Base-by-base conservation (phyloP, 1,139 yeast genomes). In the Sugiyamaella xylanicola region DNA sequence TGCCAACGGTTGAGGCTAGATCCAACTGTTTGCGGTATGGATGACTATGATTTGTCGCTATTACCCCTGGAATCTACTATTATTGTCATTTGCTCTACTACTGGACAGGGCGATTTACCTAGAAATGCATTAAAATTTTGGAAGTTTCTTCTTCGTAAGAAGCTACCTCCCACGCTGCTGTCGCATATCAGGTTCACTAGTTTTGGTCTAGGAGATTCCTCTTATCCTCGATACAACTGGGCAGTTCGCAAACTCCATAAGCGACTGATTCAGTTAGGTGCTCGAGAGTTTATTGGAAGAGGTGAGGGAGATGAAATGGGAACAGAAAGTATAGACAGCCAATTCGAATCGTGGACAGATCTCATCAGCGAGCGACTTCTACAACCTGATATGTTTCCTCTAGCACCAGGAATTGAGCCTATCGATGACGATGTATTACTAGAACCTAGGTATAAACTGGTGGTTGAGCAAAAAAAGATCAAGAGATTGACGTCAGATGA, bases 51-150 rank as follows among this genome's bases (percentile, higher is more conserved):
- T 42, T 2, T 43, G 2, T 41, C 48, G 16, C 25, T 15, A 32
- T 21, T 49, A 19, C 36, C 53, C 4, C 35, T 16, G 16, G 47
- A 49, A 36, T 42, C 53, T 2, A 36, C 36, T 7, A 74, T 90
- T 45, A 77, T 92, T 3, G 74, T 92, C 0, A 68, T 93, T 4
- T 87, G 95, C 66, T 85, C 97, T 1, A 93, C 99, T 0, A 87
- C 96, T 0, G 99, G 98, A 2, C 98, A 93, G 70, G 99, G 99
- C 16, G 97, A 87, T 61, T 71, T 93, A 32, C 99, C 99, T 0
- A 72, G 87, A 49, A 89, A 90, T 67, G 86, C 87, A 1, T 76
- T 78, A 60, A 78, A 77, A 56, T 82, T 92, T 60, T 87, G 96
- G 95, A 78, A 79, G 62, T 83, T 86, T 58, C 70, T 93, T 60